phyloP scores from a whole-genome alignment of 345 rosid genomes.

The Gynandropsis gynandra region DNA sequence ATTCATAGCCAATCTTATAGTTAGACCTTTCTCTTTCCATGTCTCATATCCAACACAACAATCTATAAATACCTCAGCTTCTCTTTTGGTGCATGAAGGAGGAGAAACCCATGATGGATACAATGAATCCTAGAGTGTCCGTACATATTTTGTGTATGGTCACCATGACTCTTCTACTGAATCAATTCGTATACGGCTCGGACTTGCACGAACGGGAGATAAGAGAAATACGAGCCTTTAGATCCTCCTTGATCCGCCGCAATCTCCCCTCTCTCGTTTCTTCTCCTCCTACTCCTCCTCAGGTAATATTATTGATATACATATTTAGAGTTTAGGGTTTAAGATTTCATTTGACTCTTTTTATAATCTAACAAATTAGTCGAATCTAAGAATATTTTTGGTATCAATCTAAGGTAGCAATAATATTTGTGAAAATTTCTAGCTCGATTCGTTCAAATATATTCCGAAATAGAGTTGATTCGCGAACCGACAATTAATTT shows the following conservation, averaged over 20 bases:
- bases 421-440: too few species aligned
- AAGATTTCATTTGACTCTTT: too few species aligned
- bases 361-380: too few species aligned
- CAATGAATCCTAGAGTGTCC: too few species aligned
- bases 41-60: slow-evolving; percentile 24
- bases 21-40: slow-evolving; percentile 42
- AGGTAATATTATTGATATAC: slow-evolving; percentile 24
- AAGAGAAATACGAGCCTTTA: slow-evolving; percentile 37
- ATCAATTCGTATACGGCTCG: slow-evolving; percentile 9
- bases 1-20: slow-evolving; percentile 24
- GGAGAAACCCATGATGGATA: too few species aligned
- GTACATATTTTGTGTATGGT: slow-evolving; percentile 14
- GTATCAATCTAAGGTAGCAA: too few species aligned
- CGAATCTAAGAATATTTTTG: too few species aligned
- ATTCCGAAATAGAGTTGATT: too few species aligned
- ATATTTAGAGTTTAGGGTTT: too few species aligned
- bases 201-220: slow-evolving; percentile 21
- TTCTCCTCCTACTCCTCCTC: slow-evolving; percentile 39
- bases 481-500: too few species aligned
- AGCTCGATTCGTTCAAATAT: too few species aligned
- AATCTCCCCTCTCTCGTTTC: slow-evolving; percentile 30
- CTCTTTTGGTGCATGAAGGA: too few species aligned
- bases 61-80: slow-evolving; percentile 22
- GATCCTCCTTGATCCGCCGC: slow-evolving; percentile 39
- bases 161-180: slow-evolving; percentile 11